These are phyloP conservation scores for Penicillium nordicum DNA, from an alignment of 2,329 filamentous ascomycete genomes.

Conservation along the genomic window DNA sequence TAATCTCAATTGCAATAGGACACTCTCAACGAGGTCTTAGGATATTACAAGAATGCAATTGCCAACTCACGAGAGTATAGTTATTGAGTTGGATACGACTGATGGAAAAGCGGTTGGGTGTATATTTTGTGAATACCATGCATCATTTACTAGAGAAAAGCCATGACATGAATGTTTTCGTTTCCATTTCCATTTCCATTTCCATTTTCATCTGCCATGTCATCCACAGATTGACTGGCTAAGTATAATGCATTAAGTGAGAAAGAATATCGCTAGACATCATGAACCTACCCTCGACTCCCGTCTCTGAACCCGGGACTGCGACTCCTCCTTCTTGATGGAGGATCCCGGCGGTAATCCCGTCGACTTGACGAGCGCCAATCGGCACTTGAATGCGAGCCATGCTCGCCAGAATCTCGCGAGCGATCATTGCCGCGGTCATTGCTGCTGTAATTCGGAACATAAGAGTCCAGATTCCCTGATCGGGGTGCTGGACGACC, in stretches of 20 bases:
- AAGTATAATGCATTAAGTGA: constrained; percentile 1
- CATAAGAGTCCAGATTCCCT: constrained; percentile 36
- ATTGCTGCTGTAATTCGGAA: constrained; percentile 32
- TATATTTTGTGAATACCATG: constrained; percentile 11
- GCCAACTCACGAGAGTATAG: neutral
- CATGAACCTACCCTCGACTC: constrained; percentile 18
- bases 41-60: neutral
- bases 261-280: neutral
- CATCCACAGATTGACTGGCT: constrained; percentile 5
- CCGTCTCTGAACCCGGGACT: constrained; percentile 33
- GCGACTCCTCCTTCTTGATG: constrained; percentile 33
- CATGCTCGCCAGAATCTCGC: too few relatives aligned
- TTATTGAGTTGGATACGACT: constrained; percentile 1
- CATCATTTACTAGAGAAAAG: constrained; percentile 10
- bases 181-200: constrained; percentile 2
- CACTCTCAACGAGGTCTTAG: constrained; percentile 22
- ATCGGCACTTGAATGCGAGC: too few relatives aligned
- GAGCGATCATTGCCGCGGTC: constrained; percentile 16
- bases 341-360: constrained; percentile 30
- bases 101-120: constrained; percentile 3
- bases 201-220: neutral
- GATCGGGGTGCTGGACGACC: constrained; percentile 25
- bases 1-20: constrained; percentile 3
- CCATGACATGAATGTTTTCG: constrained; percentile 9
- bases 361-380: constrained; percentile 22